Evolutionary conservation across 352 stramenopile genomes (phyloP).

Genomic region (Phytophthora meadii): DNA sequence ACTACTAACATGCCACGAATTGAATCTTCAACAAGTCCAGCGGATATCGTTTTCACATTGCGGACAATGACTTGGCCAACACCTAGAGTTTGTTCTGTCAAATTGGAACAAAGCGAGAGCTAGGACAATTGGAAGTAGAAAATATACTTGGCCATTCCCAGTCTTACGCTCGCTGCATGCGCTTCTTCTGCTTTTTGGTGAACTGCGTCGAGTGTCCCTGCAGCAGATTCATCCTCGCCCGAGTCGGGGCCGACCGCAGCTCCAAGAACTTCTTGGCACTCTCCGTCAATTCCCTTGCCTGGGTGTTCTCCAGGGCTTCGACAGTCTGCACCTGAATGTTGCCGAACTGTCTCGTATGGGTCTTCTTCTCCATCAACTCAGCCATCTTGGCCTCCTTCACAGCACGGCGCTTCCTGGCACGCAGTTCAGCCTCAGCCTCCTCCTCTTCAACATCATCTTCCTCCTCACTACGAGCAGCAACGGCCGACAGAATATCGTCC

Average conservation of each 20-base stretch:
- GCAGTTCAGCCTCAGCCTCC: slow-evolving; percentile 35
- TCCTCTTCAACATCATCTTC: slow-evolving; percentile 55
- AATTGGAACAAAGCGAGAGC: slow-evolving; percentile 30
- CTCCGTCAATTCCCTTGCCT: slow-evolving; percentile 52
- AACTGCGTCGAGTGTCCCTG: slow-evolving; percentile 75
- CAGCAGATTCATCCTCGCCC: slow-evolving; percentile 69
- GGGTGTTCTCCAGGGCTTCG: slow-evolving; percentile 44
- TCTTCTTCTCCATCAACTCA: slow-evolving; percentile 52
- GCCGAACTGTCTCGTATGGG: slow-evolving; percentile 77
- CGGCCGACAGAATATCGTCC: slow-evolving; percentile 66
- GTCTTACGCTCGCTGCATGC: slow-evolving; percentile 16
- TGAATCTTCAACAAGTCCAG: slow-evolving; percentile 21
- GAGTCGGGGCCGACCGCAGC: slow-evolving; percentile 55
- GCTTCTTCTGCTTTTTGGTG: slow-evolving; percentile 76
- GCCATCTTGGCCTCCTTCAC: slow-evolving; percentile 30
- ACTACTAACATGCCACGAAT: too few relatives aligned
- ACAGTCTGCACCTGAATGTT: slow-evolving; percentile 80
- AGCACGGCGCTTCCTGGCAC: slow-evolving; percentile 34
- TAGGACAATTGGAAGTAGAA: too few relatives aligned
- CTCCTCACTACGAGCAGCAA: slow-evolving; percentile 73
- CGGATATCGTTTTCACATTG: slow-evolving; percentile 29
- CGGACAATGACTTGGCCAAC: slow-evolving; percentile 27
- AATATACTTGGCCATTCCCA: too few relatives aligned
- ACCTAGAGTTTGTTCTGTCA: slow-evolving; percentile 14
- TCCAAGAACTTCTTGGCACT: slow-evolving; percentile 63